phyloP scores from a whole-genome alignment of 164 flowering plant species.

The Pachysandra terminalis region DNA sequence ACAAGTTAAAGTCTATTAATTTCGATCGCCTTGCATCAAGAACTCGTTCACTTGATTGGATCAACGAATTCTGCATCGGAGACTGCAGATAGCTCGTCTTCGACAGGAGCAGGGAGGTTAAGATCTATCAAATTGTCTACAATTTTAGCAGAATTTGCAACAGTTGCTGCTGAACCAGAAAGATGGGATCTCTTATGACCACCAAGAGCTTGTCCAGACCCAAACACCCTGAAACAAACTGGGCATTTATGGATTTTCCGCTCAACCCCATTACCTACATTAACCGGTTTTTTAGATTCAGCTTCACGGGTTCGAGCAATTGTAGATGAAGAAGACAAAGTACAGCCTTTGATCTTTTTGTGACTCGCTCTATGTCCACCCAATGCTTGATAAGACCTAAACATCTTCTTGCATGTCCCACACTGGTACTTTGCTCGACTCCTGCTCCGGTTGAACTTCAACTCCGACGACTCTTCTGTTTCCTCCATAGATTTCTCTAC shows the following conservation, averaged over 20 bases:
- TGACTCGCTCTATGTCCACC: conserved; percentile 94
- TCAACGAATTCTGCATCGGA: conserved; percentile 39
- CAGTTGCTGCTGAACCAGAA: conserved; percentile 16
- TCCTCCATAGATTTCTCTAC: conserved; percentile 14
- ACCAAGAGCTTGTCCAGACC: conserved; percentile 89
- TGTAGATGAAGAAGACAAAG: neutral
- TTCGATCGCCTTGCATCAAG: neutral
- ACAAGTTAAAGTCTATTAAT: neutral
- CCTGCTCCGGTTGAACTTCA: conserved; percentile 9
- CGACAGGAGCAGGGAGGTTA: conserved; percentile 78
- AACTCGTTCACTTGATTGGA: conserved; percentile 13
- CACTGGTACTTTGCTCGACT: conserved; percentile 53
- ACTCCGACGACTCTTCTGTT: conserved; percentile 8
- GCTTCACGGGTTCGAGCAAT: conserved; percentile 2
- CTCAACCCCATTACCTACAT: conserved; percentile 20
- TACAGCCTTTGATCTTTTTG: conserved; percentile 51
- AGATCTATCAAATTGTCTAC: conserved; percentile 61
- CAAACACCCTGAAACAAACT: conserved; percentile 61
- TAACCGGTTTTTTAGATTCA: conserved; percentile 5
- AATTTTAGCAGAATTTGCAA: conserved; percentile 20
- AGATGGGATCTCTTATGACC: conserved; percentile 88
- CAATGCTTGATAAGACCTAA: conserved; percentile 76
- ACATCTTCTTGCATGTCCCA: conserved; percentile 72
- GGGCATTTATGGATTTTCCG: conserved; percentile 67
- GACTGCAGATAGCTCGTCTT: conserved; percentile 56